phyloP scores from a whole-genome alignment of 768 basidiomycete species.

The Neoboletus magnificus region DNA sequence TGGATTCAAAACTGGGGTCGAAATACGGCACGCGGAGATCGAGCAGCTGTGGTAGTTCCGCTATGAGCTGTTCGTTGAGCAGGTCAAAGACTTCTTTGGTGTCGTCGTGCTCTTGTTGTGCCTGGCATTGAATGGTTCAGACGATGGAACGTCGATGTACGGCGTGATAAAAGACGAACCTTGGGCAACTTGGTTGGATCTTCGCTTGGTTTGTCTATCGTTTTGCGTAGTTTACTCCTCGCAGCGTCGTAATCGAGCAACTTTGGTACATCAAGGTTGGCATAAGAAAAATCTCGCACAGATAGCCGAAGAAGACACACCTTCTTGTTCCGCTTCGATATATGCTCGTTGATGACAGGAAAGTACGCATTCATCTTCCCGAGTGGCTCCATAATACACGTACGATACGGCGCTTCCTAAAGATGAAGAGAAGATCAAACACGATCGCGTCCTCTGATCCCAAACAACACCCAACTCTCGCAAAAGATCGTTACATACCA shows the following conservation, averaged over 20 bases:
- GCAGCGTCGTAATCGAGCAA: slow-evolving; percentile 94
- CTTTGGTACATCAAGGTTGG: slow-evolving; percentile 37
- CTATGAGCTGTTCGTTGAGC: slow-evolving; percentile 88
- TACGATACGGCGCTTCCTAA: slow-evolving; percentile 91
- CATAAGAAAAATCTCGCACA: background rate
- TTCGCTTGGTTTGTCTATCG: slow-evolving; percentile 89
- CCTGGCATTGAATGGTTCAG: slow-evolving; percentile 35
- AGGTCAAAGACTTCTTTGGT: slow-evolving; percentile 91
- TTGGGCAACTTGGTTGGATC: slow-evolving; percentile 89
- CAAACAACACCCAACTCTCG: background rate
- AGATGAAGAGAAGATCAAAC: background rate
- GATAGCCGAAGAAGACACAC: slow-evolving; percentile 36
- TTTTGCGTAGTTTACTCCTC: slow-evolving; percentile 83
- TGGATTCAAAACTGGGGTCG: slow-evolving; percentile 97
- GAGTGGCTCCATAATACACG: slow-evolving; percentile 91
- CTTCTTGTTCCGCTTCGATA: slow-evolving; percentile 95
- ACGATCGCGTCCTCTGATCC: background rate
- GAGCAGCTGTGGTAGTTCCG: slow-evolving; percentile 86
- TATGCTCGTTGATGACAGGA: slow-evolving; percentile 89
- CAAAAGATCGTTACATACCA: slow-evolving; percentile 51
- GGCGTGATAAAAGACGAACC: slow-evolving; percentile 36
- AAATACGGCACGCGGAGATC: slow-evolving; percentile 97
- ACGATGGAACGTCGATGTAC: background rate
- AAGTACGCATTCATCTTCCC: slow-evolving; percentile 97
- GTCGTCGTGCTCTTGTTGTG: slow-evolving; percentile 95